Conservation (phyloP, 2,329 filamentous ascomycete genomes). For the Byssochlamys sp. region DNA sequence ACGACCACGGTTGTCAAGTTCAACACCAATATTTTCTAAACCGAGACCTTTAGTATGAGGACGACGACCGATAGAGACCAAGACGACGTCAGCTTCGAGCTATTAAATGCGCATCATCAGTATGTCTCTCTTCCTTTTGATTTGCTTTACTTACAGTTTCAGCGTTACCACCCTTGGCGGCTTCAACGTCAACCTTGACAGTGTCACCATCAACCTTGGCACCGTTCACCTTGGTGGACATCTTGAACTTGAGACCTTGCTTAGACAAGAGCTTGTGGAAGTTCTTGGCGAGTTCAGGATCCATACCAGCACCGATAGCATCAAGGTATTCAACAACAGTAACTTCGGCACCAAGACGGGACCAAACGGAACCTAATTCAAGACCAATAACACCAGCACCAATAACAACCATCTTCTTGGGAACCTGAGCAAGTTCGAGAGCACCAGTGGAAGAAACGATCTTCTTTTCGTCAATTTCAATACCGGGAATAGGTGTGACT, state of each 20-base stretch:
- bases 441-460: conserved; percentile 95
- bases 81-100: conserved; percentile 88
- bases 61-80: conserved; percentile 90
- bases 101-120: too few relatives aligned
- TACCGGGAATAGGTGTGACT: conserved; percentile 87
- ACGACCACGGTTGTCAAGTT: conserved; percentile 77
- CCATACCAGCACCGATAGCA: conserved; percentile 97
- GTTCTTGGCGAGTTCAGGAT: conserved; percentile 80
- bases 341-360: conserved; percentile 81
- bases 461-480: conserved; percentile 94
- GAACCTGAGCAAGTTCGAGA: conserved; percentile 77
- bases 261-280: conserved; percentile 87
- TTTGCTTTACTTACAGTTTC: too few relatives aligned
- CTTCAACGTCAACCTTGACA: conserved; percentile 75
- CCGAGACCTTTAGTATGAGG: conserved; percentile 88
- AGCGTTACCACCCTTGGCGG: conserved; percentile 89
- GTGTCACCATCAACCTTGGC: conserved; percentile 71
- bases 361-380: conserved; percentile 98
- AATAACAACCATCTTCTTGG: conserved; percentile 93
- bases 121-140: too few relatives aligned
- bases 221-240: conserved; percentile 83
- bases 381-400: conserved; percentile 97
- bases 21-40: conserved; percentile 74
- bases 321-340: conserved; percentile 94
- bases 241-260: conserved; percentile 97